A percentile compares a stretch with the other conserved stretches of the same genome.
phyloP scores from a whole-genome alignment of 768 basidiomycete genomes.

The Lentinula boryana region DNA sequence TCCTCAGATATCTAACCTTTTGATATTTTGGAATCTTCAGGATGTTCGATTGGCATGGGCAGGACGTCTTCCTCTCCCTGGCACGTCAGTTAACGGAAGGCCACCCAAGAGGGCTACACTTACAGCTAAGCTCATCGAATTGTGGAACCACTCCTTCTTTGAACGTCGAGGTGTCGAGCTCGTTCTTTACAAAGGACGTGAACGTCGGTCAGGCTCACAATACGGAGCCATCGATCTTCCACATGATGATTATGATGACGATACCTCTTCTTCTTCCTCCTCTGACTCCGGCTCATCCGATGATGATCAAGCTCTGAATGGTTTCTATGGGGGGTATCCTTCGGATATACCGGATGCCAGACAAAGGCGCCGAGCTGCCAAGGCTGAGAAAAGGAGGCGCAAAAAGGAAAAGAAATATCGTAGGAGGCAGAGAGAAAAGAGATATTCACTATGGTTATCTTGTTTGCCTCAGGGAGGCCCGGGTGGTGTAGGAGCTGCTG shows the following conservation, averaged over 20 bases:
- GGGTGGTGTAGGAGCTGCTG: slow-evolving; percentile 21
- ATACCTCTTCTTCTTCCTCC: slow-evolving; percentile 30
- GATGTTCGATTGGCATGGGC: slow-evolving; percentile 74
- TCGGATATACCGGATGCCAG: slow-evolving; percentile 44
- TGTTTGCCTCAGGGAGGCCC: slow-evolving; percentile 31
- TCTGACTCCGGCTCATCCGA: slow-evolving; percentile 35
- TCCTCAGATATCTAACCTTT: background rate
- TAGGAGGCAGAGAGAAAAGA: slow-evolving; percentile 54
- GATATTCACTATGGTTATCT: slow-evolving; percentile 57
- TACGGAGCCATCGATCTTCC: slow-evolving; percentile 50
- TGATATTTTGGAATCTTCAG: slow-evolving; percentile 24
- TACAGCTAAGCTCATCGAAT: slow-evolving; percentile 64
- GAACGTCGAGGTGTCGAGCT: slow-evolving; percentile 68
- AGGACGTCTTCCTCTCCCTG: slow-evolving; percentile 65
- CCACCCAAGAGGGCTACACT: slow-evolving; percentile 54
- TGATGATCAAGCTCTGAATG: slow-evolving; percentile 24
- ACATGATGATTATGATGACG: slow-evolving; percentile 39
- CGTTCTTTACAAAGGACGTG: slow-evolving; percentile 73
- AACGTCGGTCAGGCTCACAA: slow-evolving; percentile 65
- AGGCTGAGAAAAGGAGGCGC: slow-evolving; percentile 55
- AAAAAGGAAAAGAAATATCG: slow-evolving; percentile 61
- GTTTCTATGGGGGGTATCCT: slow-evolving; percentile 32
- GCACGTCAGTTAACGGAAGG: slow-evolving; percentile 37
- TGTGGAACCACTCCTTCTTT: slow-evolving; percentile 81
- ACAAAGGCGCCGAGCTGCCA: slow-evolving; percentile 42